Evolutionary conservation across 176 grass and related monocot species (phyloP), one percentile per base, ranked within the genome.

Genomic region (Pontederia paniculata): DNA sequence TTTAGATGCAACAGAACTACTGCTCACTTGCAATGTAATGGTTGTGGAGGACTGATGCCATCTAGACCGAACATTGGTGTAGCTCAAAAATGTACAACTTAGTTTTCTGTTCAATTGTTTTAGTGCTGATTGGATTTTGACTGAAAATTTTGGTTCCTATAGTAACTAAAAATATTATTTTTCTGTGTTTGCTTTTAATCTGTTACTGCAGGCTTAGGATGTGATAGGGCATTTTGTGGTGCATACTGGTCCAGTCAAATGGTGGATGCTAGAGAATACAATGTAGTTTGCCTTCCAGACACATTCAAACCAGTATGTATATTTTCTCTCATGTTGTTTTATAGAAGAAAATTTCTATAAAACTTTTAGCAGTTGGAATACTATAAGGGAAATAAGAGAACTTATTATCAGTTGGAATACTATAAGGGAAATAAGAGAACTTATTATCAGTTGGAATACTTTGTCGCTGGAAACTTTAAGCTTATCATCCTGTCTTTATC

Each of bases 201-300:
- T 56, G 21, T 56, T 56, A 16, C 48, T 82, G 25, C 48, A 98
- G 93, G 83, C 74, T 69, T 74, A 55, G 93, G 86, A 46, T 98
- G 93, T 77, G 78, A 81, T 80, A 76, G 61, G 67, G 54, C 41
- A 64, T 82, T 88, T 72, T 91, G 93, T 77, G 80, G 83, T 31
- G 77, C 75, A 82, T 98, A 98, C 50, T 98, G 86, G 93, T 44
- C 46, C 77, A 65, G 80, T 0, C 93, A 84, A 91, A 80, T 80
- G 78, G 72, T 88, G 42, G 79, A 80, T 84, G 77, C 83, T 82
- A 81, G 58, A 51, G 74, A 98, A 16, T 82, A 58, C 72, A 65
- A 73, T 84, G 53, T 65, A 52, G 82, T 98, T 28, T 98, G 93
- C 65, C 68, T 72, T 55, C 75, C 54, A 45, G 80, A 83, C 60